Base-by-base conservation (phyloP, 2,329 filamentous ascomycete genomes). In the Cadophora malorum region DNA sequence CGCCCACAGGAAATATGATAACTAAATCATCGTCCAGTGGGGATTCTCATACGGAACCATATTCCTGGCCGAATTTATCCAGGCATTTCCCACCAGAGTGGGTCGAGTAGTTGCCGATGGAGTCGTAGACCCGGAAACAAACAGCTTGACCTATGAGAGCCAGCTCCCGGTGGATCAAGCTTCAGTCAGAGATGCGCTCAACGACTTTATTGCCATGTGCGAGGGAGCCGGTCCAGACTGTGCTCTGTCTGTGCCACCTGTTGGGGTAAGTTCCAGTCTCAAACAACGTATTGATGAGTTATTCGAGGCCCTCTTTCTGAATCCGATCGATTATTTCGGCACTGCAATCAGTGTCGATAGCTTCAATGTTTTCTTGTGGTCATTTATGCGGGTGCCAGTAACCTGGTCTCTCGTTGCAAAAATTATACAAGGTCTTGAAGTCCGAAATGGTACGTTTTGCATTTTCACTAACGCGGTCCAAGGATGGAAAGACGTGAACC, bases 31-130 rank as follows among this genome's bases (percentile, higher is more conserved):
- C 6, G 21, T 2, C 2, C 85, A 84, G 70, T 80, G 82, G 76
- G 83, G 83, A 0, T 79, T 84, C 53, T 84, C 82, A 2, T 86
- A 86, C 66, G 81, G 81, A 4, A 81, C 79, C 1, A 72, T 80
- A n/a, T 75, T 81, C 14, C 79, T 80, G 1, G 79, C 79, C 49
- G 80, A 78, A 1, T 82, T 82, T 63, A 79, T 80, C 9, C 79
- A 78, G 4, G 76, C 80, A 75, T 81, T 79, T 65, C 81, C 81
- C 2, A 73, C 71, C 1, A 74, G 78, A 19, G 74, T 83, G 12
- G 81, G 79, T 0, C 78, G 82, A 9, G 70, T 83, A 38, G 73
- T 83, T 1, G 62, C 53, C 12, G 71, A 73, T 45, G 71, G 71
- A n/a, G 67, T 71, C 19, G 45, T 72, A 31, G 73, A 76, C 59